Conservation (phyloP, 257 asterid genomes). For the Solanum pinnatisectum region DNA sequence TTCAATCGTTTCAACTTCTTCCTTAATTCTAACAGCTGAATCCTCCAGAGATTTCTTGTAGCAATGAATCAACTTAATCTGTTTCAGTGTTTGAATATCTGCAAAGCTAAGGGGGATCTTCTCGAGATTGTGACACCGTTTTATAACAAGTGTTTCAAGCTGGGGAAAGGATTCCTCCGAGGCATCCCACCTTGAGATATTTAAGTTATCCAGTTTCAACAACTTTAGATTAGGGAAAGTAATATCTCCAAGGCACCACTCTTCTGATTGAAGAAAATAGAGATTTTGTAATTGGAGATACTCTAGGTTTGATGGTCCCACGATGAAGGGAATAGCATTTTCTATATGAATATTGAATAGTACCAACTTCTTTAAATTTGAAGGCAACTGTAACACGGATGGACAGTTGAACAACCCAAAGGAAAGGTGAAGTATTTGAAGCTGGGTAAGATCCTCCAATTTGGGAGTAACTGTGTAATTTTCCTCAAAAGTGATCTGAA, state of each 20-base stretch:
- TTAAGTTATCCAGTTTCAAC: neutral
- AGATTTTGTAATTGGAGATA: neutral
- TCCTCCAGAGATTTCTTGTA: neutral
- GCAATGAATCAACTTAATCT: neutral
- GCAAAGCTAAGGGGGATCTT: neutral
- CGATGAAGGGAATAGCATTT: neutral
- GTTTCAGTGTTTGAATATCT: neutral
- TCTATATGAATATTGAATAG: neutral
- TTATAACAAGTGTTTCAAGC: neutral
- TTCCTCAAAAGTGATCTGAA: neutral
- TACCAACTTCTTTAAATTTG: neutral
- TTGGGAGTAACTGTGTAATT: neutral
- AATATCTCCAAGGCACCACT: neutral
- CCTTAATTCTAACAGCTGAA: neutral
- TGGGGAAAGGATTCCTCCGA: neutral
- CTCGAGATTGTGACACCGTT: rapidly evolving
- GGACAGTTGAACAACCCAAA: rapidly evolving
- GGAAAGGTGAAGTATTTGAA: neutral
- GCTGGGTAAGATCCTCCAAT: neutral
- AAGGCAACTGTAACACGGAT: neutral
- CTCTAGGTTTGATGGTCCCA: neutral
- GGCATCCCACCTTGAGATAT: neutral
- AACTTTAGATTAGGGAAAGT: neutral
- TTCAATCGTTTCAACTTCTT: neutral
- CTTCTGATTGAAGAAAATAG: neutral